These are phyloP conservation scores for Schizonepeta tenuifolia DNA, from an alignment of 257 asterid genomes.

Conservation along the genomic window DNA sequence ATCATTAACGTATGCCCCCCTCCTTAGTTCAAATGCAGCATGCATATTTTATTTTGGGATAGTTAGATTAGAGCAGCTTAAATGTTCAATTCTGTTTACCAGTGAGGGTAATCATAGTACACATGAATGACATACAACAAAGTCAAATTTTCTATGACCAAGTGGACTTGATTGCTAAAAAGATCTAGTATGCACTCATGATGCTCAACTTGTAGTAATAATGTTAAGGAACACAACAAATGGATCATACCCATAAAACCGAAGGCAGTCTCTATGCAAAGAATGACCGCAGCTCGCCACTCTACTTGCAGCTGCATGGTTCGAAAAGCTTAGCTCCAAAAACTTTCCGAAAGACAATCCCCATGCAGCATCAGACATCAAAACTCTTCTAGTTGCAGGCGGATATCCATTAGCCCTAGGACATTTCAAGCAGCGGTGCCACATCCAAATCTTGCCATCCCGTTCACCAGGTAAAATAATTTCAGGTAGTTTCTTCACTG, in stretches of 20 bases:
- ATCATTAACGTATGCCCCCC: background rate
- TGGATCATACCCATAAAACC: slow-evolving; percentile 85
- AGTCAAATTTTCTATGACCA: slow-evolving; percentile 1
- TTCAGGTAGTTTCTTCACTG: slow-evolving; percentile 88
- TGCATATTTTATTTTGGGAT: slow-evolving; percentile 22
- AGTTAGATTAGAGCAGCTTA: background rate
- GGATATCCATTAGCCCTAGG: slow-evolving; percentile 89
- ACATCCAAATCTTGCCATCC: slow-evolving; percentile 98
- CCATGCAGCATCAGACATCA: slow-evolving; percentile 99
- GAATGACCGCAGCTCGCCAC: slow-evolving; percentile 99
- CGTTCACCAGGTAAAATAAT: slow-evolving; percentile 74
- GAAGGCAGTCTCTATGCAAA: slow-evolving; percentile 93
- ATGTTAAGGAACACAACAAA: slow-evolving; percentile 25
- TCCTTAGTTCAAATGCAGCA: slow-evolving; percentile 16
- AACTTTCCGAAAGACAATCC: slow-evolving; percentile 97
- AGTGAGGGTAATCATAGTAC: slow-evolving; percentile 17
- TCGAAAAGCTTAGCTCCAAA: slow-evolving; percentile 96
- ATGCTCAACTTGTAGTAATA: slow-evolving; percentile 15
- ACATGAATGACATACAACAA: slow-evolving; percentile 19
- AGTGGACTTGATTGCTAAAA: slow-evolving; percentile 1
- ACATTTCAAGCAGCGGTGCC: slow-evolving; percentile 97
- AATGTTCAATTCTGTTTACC: background rate
- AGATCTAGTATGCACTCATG: background rate
- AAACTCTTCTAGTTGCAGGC: slow-evolving; percentile 89
- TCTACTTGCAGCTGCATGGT: slow-evolving; percentile 99